Evolutionary conservation across 371 early-diverging fungal species (phyloP), one percentile per base, ranked within the genome.

Genomic region (Apophysomyces elegans): DNA sequence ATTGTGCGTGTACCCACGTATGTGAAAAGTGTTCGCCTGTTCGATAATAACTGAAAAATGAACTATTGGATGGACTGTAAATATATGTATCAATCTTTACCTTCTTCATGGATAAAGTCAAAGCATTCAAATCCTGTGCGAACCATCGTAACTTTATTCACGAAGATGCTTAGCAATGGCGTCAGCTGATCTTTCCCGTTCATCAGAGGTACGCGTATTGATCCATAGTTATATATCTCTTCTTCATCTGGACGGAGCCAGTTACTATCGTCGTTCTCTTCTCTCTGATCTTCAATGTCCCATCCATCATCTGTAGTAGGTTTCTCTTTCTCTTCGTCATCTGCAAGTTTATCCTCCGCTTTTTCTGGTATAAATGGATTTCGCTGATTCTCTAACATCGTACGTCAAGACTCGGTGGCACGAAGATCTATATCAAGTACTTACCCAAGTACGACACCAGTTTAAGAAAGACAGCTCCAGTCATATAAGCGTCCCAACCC

Each of bases 401-500:
- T 16, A 11, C 7, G n/a, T 50, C 9, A 50, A 50, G 47, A 47
- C 11, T 35, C 47, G 26, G 32, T 35, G 7, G 18, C 37, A 39
- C 36, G 9, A 4, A 3, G 2, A 32, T 6, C 45, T 64, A 37
- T 9, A 7, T 13, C 5, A 13, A 21, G n/a, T 57, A 54, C 60
- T 56, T 71, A 75, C 75, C 71, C 7, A 82, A 32, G 56, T 72
- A 73, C 7, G 72, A 70, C 8, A 66, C 56, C 26, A 82, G 57
- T 18, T 71, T 76, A 45, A 82, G 62, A 37, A 78, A 79, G 0
- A 73, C 78, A 7, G 65, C 44, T 6, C 97, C 97, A 7, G 97
- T 96, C 63, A 90, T 81, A 60, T 89, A 95, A 0, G 96, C 91
- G 69, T 96, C 97, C 67, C 89, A 96, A 2, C 95, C 97, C 16